These are phyloP conservation scores for Colletotrichum spinosum DNA, from an alignment of 2,329 filamentous ascomycete species.

Conservation along the genomic window DNA sequence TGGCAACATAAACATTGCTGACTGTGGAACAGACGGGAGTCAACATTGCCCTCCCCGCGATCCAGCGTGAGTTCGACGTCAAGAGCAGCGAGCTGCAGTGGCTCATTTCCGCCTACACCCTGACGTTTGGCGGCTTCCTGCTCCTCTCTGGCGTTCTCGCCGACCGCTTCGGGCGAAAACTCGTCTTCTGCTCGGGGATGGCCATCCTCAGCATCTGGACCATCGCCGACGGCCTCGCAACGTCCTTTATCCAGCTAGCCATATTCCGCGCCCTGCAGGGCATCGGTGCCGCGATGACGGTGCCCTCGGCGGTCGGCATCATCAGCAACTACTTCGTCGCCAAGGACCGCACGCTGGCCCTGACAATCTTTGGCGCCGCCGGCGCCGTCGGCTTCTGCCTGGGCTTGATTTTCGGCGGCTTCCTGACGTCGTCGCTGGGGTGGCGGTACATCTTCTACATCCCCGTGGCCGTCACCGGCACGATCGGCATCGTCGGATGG, in stretches of 20 bases:
- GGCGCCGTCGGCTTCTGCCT: conserved; percentile 31
- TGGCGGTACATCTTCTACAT: conserved; percentile 35
- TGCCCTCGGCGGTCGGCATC: conserved; percentile 82
- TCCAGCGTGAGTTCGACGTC: conserved; percentile 23
- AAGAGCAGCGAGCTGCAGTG: conserved; percentile 28
- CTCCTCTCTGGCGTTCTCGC: conserved; percentile 28
- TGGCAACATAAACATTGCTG: too few species aligned
- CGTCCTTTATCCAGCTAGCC: conserved; percentile 27
- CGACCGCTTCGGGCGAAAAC: conserved; percentile 31
- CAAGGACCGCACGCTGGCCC: conserved; percentile 19
- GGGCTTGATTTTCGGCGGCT: conserved; percentile 25
- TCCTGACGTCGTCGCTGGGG: conserved; percentile 29
- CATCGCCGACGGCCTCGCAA: conserved; percentile 23
- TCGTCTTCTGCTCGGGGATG: conserved; percentile 33
- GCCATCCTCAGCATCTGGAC: conserved; percentile 27
- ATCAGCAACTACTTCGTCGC: conserved; percentile 35
- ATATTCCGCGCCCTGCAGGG: conserved; percentile 31
- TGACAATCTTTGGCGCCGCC: conserved; percentile 30
- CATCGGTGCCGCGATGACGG: conserved; percentile 75
- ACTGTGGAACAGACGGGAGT: background rate
- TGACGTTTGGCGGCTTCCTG: conserved; percentile 30
- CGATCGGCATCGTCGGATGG: conserved; percentile 42
- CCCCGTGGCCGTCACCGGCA: conserved; percentile 54
- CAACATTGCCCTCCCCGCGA: conserved; percentile 29
- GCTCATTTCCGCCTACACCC: conserved; percentile 32